Evolutionary conservation across 495 filamentous ascomycete species (phyloP).

Genomic region (Gamarada debralockiae): DNA sequence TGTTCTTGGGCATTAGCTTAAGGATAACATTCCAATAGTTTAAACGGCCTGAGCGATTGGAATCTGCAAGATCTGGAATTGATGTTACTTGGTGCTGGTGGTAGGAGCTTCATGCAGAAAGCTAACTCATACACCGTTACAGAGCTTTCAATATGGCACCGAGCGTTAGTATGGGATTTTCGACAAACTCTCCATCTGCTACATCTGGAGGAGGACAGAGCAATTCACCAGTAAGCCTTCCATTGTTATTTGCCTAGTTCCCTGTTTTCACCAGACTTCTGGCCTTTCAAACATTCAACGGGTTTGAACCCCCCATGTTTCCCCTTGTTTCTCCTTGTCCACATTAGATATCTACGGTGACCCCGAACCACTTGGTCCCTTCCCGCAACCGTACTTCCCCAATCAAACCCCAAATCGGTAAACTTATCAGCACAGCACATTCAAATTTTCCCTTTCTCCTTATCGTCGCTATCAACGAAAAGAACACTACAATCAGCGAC

Average conservation of each 20-base stretch:
- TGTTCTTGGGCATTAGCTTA: neutral
- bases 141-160: slow-evolving; percentile 22
- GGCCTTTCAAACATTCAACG: too few relatives aligned
- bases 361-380: neutral
- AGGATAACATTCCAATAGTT: neutral
- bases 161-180: slow-evolving; percentile 11
- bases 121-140: slow-evolving; percentile 13
- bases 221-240: slow-evolving; percentile 59
- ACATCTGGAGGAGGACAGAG: slow-evolving; percentile 63
- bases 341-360: neutral
- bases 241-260: neutral
- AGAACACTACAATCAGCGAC: slow-evolving; percentile 40
- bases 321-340: neutral
- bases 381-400: neutral
- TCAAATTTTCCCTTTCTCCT: slow-evolving; percentile 39
- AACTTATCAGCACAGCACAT: slow-evolving; percentile 30
- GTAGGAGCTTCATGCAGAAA: neutral
- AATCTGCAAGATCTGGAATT: neutral
- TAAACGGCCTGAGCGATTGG: neutral
- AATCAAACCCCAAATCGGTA: slow-evolving; percentile 27
- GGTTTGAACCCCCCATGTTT: too few relatives aligned
- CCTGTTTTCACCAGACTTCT: neutral
- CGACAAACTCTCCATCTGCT: slow-evolving; percentile 55
- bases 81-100: neutral
- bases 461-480: slow-evolving; percentile 38